These are phyloP conservation scores for Martiniozyma abietophila DNA, from an alignment of 805 yeast genomes.

Conservation along the genomic window DNA sequence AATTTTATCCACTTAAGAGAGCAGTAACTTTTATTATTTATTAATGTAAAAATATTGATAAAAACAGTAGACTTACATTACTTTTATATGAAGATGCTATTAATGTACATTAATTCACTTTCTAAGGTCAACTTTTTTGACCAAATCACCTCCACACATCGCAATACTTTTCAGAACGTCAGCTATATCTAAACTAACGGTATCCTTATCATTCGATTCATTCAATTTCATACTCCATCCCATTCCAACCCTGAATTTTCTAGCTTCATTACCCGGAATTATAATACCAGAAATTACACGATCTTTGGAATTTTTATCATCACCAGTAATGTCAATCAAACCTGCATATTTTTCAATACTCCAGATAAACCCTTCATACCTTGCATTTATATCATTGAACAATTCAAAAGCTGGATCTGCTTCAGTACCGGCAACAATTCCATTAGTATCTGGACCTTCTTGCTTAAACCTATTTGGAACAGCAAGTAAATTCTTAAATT, in stretches of 20 bases:
- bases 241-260: slow-evolving; percentile 70
- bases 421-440: slow-evolving; percentile 2
- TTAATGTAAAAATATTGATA: too few species aligned
- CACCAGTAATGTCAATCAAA: slow-evolving; percentile 23
- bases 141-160: slow-evolving; percentile 55
- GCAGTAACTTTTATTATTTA: too few species aligned
- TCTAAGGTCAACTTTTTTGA: slow-evolving; percentile 15
- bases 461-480: slow-evolving; percentile 28
- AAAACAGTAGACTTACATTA: too few species aligned
- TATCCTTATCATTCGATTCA: slow-evolving; percentile 34
- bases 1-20: too few species aligned
- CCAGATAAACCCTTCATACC: slow-evolving; percentile 62
- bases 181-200: slow-evolving; percentile 30
- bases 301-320: slow-evolving; percentile 34
- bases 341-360: slow-evolving; percentile 45
- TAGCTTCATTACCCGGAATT: slow-evolving; percentile 54
- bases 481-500: slow-evolving; percentile 51
- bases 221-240: slow-evolving; percentile 58
- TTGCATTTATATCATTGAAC: slow-evolving; percentile 49
- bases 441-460: slow-evolving; percentile 2
- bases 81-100: too few species aligned
- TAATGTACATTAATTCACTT: too few species aligned
- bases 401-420: slow-evolving; percentile 56
- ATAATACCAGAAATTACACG: slow-evolving; percentile 75
- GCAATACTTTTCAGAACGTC: slow-evolving; percentile 11